phyloP scores from a whole-genome alignment of 176 grass and related monocot species.

The Bromus sterilis region DNA sequence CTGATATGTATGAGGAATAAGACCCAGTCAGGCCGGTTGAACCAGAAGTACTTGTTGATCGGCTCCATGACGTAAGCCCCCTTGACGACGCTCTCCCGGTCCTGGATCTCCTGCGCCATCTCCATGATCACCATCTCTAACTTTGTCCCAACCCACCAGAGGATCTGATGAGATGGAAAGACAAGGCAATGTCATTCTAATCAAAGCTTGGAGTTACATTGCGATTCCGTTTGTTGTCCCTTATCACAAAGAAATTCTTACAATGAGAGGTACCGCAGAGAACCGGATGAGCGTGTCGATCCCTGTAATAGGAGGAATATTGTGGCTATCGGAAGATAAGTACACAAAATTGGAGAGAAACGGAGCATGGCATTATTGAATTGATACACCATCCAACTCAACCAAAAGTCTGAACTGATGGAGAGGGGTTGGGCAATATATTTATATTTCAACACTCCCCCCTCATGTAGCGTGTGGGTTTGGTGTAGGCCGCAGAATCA shows the following conservation, averaged over 20 bases:
- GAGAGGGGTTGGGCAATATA: too few relatives aligned
- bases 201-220: too few relatives aligned
- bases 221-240: too few relatives aligned
- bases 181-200: background rate
- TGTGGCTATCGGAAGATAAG: too few relatives aligned
- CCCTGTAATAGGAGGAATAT: constrained; percentile 18
- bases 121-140: constrained; percentile 80
- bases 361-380: too few relatives aligned
- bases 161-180: constrained; percentile 29
- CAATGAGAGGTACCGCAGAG: constrained; percentile 40
- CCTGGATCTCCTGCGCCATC: constrained; percentile 77
- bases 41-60: constrained; percentile 82
- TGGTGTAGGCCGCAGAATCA: too few relatives aligned
- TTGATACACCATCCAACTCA: too few relatives aligned
- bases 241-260: constrained; percentile 22
- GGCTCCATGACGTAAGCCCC: constrained; percentile 64
- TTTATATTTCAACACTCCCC: too few relatives aligned
- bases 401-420: too few relatives aligned
- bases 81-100: constrained; percentile 48
- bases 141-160: constrained; percentile 64
- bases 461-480: too few relatives aligned
- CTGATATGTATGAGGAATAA: constrained; percentile 85
- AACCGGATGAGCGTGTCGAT: constrained; percentile 33
- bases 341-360: too few relatives aligned
- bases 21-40: constrained; percentile 59